These are phyloP conservation scores for Fusarium falciforme DNA, from an alignment of 2,329 filamentous ascomycete species.

Conservation along the genomic window DNA sequence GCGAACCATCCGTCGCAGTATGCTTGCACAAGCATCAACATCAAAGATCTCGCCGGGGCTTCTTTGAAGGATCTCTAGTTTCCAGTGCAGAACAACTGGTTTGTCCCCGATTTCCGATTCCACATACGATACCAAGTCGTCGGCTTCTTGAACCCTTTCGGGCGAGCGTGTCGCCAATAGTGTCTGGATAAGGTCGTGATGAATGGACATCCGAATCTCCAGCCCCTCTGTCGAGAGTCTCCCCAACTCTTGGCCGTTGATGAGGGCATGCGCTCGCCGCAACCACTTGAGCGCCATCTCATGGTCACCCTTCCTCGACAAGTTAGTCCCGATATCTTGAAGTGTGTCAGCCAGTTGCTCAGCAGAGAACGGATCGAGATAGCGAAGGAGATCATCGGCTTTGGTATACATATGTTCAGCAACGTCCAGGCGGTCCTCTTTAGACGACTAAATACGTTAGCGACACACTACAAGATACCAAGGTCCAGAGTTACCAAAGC, in stretches of 20 bases:
- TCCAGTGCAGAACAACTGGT: constrained; percentile 73
- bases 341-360: constrained; percentile 76
- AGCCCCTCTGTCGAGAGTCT: constrained; percentile 67
- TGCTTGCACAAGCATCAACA: constrained; percentile 58
- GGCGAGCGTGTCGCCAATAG: constrained; percentile 60
- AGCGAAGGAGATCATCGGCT: constrained; percentile 53
- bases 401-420: constrained; percentile 83
- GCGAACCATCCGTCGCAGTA: constrained; percentile 71
- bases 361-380: constrained; percentile 60
- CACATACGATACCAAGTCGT: constrained; percentile 68
- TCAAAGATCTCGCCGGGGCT: constrained; percentile 61
- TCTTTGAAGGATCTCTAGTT: constrained; percentile 72
- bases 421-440: constrained; percentile 77
- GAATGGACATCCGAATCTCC: constrained; percentile 74
- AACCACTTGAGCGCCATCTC: constrained; percentile 77
- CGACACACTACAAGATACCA: neutral
- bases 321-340: constrained; percentile 76
- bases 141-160: constrained; percentile 63
- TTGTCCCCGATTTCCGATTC: constrained; percentile 73
- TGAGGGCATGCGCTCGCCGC: constrained; percentile 70
- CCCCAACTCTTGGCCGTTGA: constrained; percentile 67
- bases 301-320: constrained; percentile 64
- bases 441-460: constrained; percentile 71
- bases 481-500: constrained; percentile 65
- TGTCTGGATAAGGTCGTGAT: constrained; percentile 71